These are phyloP conservation scores for Sugiyamaella mastotermitis DNA, from an alignment of 805 yeast genomes.

Conservation along the genomic window DNA sequence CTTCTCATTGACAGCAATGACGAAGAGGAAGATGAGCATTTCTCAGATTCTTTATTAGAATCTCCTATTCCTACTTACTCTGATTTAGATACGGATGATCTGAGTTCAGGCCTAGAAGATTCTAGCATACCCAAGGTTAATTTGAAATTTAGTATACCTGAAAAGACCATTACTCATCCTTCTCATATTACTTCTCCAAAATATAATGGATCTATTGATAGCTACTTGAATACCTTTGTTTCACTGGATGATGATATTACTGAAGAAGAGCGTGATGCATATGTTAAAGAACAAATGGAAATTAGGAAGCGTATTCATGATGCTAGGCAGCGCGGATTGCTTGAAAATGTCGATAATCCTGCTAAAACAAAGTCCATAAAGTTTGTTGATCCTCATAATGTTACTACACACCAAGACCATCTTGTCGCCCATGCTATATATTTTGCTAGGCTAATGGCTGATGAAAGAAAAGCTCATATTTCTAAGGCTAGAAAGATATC, in stretches of 20 bases:
- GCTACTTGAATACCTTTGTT: constrained; percentile 49
- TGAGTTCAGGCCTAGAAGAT: constrained; percentile 7
- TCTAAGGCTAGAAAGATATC: constrained; percentile 70
- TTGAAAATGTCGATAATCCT: constrained; percentile 8
- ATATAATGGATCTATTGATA: constrained; percentile 34
- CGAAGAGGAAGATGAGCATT: constrained; percentile 1
- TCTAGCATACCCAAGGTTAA: constrained; percentile 2
- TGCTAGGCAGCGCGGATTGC: constrained; percentile 37
- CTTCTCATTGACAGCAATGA: too few species aligned
- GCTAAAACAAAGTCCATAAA: too few species aligned
- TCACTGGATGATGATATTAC: constrained; percentile 57
- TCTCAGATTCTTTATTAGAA: constrained; percentile 1
- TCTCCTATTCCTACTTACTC: constrained; percentile 7
- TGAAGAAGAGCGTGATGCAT: constrained; percentile 53
- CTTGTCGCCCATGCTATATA: constrained; percentile 68
- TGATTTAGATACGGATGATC: constrained; percentile 7
- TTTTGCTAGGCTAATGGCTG: constrained; percentile 64
- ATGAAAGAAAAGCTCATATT: constrained; percentile 55
- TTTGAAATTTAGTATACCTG: constrained; percentile 10
- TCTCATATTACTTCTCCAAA: constrained; percentile 45
- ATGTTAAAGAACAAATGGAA: constrained; percentile 46
- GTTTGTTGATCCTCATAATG: constrained; percentile 45
- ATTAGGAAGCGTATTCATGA: constrained; percentile 39
- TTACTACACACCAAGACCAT: constrained; percentile 59
- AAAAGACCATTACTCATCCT: constrained; percentile 55